Evolutionary conservation across 805 yeast species (phyloP).

Genomic region (Cyberlindnera maclurae): DNA sequence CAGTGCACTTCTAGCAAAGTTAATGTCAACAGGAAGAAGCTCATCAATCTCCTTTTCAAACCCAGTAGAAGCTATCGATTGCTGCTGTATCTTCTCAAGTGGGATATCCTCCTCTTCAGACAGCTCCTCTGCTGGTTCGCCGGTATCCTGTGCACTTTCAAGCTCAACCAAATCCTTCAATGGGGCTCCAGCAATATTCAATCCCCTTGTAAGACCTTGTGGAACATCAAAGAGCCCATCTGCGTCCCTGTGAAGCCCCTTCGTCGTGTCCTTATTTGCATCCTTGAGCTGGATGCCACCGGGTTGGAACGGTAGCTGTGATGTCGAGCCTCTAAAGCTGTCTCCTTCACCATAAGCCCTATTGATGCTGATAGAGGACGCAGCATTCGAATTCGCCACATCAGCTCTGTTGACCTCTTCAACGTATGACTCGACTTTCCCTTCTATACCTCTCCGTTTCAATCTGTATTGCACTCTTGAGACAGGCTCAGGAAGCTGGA

Average conservation of each 20-base stretch:
- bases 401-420: slow-evolving; percentile 52
- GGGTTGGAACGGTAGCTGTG: slow-evolving; percentile 84
- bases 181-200: slow-evolving; percentile 22
- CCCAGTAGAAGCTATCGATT: slow-evolving; percentile 1
- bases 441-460: slow-evolving; percentile 69
- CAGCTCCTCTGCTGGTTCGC: slow-evolving; percentile 22
- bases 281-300: slow-evolving; percentile 58
- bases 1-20: slow-evolving; percentile 33
- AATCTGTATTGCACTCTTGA: slow-evolving; percentile 61
- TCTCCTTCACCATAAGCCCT: slow-evolving; percentile 61
- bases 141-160: slow-evolving; percentile 19
- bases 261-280: slow-evolving; percentile 30
- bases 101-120: slow-evolving; percentile 4
- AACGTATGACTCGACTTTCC: slow-evolving; percentile 51
- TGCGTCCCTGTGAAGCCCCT: slow-evolving; percentile 52
- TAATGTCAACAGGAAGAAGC: slow-evolving; percentile 43
- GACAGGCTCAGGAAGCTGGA: slow-evolving; percentile 51
- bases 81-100: slow-evolving; percentile 1
- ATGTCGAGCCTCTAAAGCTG: slow-evolving; percentile 60
- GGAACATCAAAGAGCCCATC: slow-evolving; percentile 79
- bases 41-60: slow-evolving; percentile 38
- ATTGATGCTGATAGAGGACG: slow-evolving; percentile 65
- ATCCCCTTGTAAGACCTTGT: slow-evolving; percentile 74
- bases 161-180: slow-evolving; percentile 10
- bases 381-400: slow-evolving; percentile 43